These are phyloP conservation scores for thale cress (Arabidopsis thaliana) DNA, from an alignment of 345 rosid genomes.

Conservation along the genomic window DNA sequence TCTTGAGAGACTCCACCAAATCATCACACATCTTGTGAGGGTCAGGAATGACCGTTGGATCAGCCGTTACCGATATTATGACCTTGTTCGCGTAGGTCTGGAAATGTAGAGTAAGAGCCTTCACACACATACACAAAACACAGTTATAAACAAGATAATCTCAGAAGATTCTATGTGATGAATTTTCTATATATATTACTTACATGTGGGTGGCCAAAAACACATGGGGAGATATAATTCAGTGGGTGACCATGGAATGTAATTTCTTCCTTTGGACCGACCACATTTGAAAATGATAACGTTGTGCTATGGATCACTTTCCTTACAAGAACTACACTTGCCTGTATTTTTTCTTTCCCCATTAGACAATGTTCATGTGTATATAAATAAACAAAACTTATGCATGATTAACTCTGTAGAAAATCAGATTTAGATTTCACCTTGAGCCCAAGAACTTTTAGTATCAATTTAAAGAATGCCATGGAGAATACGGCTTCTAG, in stretches of 20 bases:
- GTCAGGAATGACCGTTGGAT: constrained; percentile 67
- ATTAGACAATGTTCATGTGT: not conserved
- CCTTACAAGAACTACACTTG: constrained; percentile 57
- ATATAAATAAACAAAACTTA: constrained; percentile 8
- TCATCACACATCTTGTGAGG: constrained; percentile 69
- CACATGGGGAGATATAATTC: constrained; percentile 65
- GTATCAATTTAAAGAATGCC: constrained; percentile 43
- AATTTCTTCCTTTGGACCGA: constrained; percentile 68
- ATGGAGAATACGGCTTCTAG: constrained; percentile 59
- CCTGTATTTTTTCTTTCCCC: constrained; percentile 36
- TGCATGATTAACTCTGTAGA: constrained; percentile 1
- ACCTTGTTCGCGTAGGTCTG: constrained; percentile 75
- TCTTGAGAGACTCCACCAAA: constrained; percentile 62
- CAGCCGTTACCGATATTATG: constrained; percentile 64
- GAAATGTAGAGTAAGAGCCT: constrained; percentile 84
- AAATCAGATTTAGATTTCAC: constrained; percentile 33
- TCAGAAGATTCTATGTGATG: not conserved
- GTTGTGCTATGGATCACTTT: constrained; percentile 61
- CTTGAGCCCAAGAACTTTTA: constrained; percentile 50
- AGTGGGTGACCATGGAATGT: constrained; percentile 65
- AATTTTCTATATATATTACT: constrained; percentile 24
- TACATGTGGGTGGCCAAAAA: constrained; percentile 72
- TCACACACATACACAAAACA: constrained; percentile 21
- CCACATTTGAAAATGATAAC: constrained; percentile 56
- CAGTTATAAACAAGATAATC: not conserved